Conservation (phyloP, 2,329 filamentous ascomycete genomes). For the Penicillium sp. region DNA sequence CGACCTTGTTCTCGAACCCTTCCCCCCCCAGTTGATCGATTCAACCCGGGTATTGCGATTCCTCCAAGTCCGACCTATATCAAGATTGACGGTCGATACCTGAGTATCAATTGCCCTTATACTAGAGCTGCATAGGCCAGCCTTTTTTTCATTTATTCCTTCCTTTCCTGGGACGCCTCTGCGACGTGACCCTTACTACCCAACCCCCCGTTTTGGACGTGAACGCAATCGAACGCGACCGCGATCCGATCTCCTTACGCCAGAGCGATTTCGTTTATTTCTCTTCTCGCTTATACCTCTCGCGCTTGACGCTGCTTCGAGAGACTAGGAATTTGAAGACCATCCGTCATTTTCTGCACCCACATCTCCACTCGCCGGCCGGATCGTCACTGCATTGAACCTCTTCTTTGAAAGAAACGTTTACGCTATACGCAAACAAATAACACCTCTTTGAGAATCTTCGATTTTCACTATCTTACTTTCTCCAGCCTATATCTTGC, state of each 20-base stretch:
- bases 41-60: constrained; percentile 25
- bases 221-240: constrained; percentile 19
- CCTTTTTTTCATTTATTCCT: constrained; percentile 28
- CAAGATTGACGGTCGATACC: constrained; percentile 13
- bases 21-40: constrained; percentile 22
- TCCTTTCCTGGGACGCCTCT: constrained; percentile 31
- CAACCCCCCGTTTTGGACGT: constrained; percentile 27
- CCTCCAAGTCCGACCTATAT: constrained; percentile 1
- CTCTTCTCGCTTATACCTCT: constrained; percentile 27
- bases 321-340: constrained; percentile 21
- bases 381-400: constrained; percentile 33
- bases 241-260: constrained; percentile 16
- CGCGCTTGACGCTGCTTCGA: constrained; percentile 40
- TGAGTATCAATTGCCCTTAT: constrained; percentile 19
- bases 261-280: constrained; percentile 33
- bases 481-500: not conserved
- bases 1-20: constrained; percentile 12
- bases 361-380: constrained; percentile 29
- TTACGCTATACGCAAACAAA: constrained; percentile 4
- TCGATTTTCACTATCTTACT: not conserved
- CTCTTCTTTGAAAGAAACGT: constrained; percentile 14
- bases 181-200: constrained; percentile 33
- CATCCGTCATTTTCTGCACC: constrained; percentile 15
- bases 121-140: constrained; percentile 40
- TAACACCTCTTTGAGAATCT: constrained; percentile 2